Evolutionary conservation across 345 rosid genomes (phyloP), one percentile per base, ranked within the genome.

Genomic region (Heritiera littoralis): DNA sequence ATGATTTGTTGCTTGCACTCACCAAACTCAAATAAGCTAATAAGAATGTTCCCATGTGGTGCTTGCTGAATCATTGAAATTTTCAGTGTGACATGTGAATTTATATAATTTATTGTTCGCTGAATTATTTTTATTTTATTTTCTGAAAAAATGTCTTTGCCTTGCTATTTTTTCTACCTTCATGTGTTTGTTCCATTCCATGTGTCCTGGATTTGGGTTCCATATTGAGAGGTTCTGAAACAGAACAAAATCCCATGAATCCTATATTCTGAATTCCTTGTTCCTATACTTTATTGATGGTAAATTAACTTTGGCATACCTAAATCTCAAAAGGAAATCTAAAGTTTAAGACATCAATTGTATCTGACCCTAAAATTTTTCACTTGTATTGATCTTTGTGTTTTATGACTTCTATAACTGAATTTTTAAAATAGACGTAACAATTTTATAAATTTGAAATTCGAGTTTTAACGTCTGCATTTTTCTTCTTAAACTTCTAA

Each of bases 31-130:
- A 13, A 49, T 51, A 28, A 51, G 5, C n/a, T 2, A 70, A 7
- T 30, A 49, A 52, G 75, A 72, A 51, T 51, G 75, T 32, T 72
- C 43, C 60, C 45, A 72, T 32, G 60, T 72, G 75, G 30, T 71
- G 75, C 59, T 28, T 23, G 75, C 60, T 51, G 23, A 30, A 49
- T 28, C 74, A 51, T 48, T 2, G 3, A 70, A 28, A 49, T 23
- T 23, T 71, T 41, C 58, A 43, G 52, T 43, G 43, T 68, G 54
- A 18, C 72, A 67, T 40, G 43, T 40, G 43, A 40, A 40, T 40
- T 40, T 40, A 4, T 40, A 40, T 40, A 4, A 40, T 40, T 40
- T 35, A 35, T 35, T 35, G 1, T 35, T 35, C 3, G 1, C 38
- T 35, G 38, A 40, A 40, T 40, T 40, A 40, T 40, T 5, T 3